Conservation (phyloP, 805 yeast species). For the Myxozyma monticola region DNA sequence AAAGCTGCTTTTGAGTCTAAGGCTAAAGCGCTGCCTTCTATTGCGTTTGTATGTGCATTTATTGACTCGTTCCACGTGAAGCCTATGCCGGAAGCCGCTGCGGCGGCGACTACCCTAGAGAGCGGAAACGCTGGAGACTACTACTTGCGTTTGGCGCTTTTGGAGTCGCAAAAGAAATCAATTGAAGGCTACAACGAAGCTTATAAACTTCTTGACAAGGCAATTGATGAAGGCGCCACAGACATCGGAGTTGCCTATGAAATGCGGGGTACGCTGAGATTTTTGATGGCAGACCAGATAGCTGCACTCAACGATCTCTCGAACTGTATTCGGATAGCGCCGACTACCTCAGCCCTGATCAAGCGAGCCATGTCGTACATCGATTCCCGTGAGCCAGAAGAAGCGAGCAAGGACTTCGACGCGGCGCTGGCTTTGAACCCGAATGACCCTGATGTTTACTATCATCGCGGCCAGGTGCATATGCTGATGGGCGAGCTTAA, state of each 20-base stretch:
- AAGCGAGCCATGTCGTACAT: conserved; percentile 80
- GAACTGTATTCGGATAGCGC: conserved; percentile 62
- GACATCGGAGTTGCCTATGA: conserved; percentile 74
- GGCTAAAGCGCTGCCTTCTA: conserved; percentile 67
- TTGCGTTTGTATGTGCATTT: conserved; percentile 81
- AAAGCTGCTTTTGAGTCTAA: conserved; percentile 56
- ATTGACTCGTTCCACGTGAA: conserved; percentile 75
- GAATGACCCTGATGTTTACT: conserved; percentile 75
- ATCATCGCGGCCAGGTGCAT: conserved; percentile 91
- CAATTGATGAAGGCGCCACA: conserved; percentile 32
- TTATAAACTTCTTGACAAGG: conserved; percentile 46
- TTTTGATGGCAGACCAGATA: conserved; percentile 71
- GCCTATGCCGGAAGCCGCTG: conserved; percentile 53
- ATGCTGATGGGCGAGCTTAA: conserved; percentile 75
- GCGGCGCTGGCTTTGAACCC: conserved; percentile 70
- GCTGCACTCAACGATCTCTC: conserved; percentile 65
- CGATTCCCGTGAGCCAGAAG: conserved; percentile 66
- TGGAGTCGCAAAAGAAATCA: conserved; percentile 44
- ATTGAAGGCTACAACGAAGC: conserved; percentile 64
- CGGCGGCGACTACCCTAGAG: conserved; percentile 51
- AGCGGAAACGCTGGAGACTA: conserved; percentile 55
- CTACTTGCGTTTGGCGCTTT: conserved; percentile 33
- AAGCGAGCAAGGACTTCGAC: conserved; percentile 66
- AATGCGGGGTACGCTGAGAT: conserved; percentile 77
- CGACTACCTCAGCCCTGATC: conserved; percentile 76